phyloP scores from a whole-genome alignment of 768 basidiomycete species.

The Myochromella boudieri region DNA sequence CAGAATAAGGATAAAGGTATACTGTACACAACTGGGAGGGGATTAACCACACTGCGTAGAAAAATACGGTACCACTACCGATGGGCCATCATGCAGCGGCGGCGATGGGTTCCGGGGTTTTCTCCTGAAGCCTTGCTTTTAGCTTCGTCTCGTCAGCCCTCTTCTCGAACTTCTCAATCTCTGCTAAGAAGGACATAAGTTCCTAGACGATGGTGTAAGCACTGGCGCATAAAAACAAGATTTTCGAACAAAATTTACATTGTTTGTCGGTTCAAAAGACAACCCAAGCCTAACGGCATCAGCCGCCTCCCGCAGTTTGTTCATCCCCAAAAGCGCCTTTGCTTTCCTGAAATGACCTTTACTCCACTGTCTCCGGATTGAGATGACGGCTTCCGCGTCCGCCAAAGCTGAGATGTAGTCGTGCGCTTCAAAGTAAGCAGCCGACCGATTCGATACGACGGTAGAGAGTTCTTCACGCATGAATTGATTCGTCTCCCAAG shows the following conservation, averaged over 20 bases:
- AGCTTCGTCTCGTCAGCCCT: slow-evolving; percentile 10
- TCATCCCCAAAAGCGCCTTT: slow-evolving; percentile 80
- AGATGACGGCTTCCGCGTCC: slow-evolving; percentile 90
- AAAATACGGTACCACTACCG: not conserved
- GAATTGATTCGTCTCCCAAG: slow-evolving; percentile 84
- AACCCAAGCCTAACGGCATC: slow-evolving; percentile 83
- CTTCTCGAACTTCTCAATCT: slow-evolving; percentile 20
- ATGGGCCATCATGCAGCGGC: not conserved
- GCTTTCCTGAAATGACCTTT: slow-evolving; percentile 97
- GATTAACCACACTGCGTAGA: slow-evolving; percentile 4
- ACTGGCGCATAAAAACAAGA: not conserved
- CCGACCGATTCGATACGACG: slow-evolving; percentile 88
- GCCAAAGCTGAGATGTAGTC: slow-evolving; percentile 78
- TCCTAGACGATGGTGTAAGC: slow-evolving; percentile 9
- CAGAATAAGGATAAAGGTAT: not conserved
- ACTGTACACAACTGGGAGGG: not conserved
- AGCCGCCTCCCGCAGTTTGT: slow-evolving; percentile 68
- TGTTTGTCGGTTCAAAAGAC: slow-evolving; percentile 69
- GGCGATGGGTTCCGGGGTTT: slow-evolving; percentile 7
- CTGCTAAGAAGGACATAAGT: slow-evolving; percentile 17
- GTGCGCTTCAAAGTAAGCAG: slow-evolving; percentile 75
- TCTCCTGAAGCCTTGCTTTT: slow-evolving; percentile 4
- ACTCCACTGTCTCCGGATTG: slow-evolving; percentile 83
- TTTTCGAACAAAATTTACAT: slow-evolving; percentile 25
- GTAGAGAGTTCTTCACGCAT: slow-evolving; percentile 91